Evolutionary conservation across 1,284 basidiomycete genomes (phyloP), one percentile per base, ranked within the genome.

Genomic region (Sporisorium sorghi): DNA sequence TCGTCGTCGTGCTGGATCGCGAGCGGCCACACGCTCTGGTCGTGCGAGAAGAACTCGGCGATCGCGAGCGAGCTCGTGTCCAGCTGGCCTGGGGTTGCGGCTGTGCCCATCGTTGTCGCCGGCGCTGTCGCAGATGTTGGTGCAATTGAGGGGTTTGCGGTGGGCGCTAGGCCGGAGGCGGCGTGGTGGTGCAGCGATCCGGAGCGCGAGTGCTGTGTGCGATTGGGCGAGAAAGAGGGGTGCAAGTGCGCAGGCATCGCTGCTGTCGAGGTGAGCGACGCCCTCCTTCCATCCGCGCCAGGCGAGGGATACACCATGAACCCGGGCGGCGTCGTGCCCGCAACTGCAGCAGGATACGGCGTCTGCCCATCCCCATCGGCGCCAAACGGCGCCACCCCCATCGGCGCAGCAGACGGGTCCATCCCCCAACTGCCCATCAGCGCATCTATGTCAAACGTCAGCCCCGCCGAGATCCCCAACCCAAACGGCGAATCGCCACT

Each of bases 41-140:
- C 73, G 55, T 64, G 68, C 26, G 61, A 62, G 37, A 76, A 76
- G 56, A 76, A 76, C 19, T 76, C 73, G 48, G 73, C 73, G 33
- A 73, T 59, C 0, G 73, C 69, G 8, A 70, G 54, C 11, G 62
- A 66, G 39, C 48, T 54, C 2, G 67, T 71, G n/a, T 74, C 72
- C 44, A 74, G 37, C 49, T 62, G 58, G 1, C 72, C 72, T 9
- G 66, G 72, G 11, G 65, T 73, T 1, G 63, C 17, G 14, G 43
- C 43, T 9, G 52, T 35, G n/a, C 39, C 32, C 6, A 30, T 21
- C 26, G 24, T 9, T 6, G 24, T 3, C 33, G 33, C 14, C 33
- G 33, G 17, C 28, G 26, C 26, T n/a, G 35, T 21, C 47, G 48
- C 4, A 26, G 12, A 4, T 15, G 40, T 26, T 8, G 21, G 21